Evolutionary conservation across 768 basidiomycete genomes (phyloP).

Genomic region (Suillus lakei): DNA sequence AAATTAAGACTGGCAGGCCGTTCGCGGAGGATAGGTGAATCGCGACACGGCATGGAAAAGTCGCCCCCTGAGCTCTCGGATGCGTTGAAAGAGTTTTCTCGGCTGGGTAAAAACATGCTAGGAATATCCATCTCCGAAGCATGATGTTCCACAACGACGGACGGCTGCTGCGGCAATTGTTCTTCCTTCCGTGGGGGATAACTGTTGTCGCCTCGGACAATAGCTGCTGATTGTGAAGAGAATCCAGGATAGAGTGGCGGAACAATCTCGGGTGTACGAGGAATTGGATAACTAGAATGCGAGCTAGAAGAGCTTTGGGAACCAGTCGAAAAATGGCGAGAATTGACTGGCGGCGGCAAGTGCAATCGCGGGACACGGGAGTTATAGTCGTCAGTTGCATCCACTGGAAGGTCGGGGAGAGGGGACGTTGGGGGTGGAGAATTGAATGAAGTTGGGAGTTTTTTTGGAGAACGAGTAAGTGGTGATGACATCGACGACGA

Average conservation of each 20-base stretch:
- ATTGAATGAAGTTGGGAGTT: not conserved
- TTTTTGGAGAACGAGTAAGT: not conserved
- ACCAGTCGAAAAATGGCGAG: not conserved
- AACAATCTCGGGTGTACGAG: not conserved
- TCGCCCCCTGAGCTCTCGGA: not conserved
- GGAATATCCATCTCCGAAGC: not conserved
- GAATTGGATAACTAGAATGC: not conserved
- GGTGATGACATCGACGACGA: not conserved
- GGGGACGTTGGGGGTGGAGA: not conserved
- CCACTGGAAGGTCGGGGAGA: not conserved
- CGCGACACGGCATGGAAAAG: conserved; percentile 22
- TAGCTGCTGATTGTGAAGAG: not conserved
- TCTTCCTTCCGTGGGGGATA: not conserved
- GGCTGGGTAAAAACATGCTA: not conserved
- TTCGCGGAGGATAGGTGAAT: not conserved
- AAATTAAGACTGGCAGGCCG: not conserved
- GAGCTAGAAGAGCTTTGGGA: conserved; percentile 1
- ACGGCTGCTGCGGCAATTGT: not conserved
- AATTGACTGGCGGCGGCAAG: not conserved
- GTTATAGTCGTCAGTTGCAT: not conserved
- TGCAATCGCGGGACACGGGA: not conserved
- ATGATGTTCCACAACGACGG: not conserved
- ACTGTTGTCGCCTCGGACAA: not conserved
- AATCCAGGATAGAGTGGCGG: too few species aligned
- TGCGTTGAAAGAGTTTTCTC: not conserved